Evolutionary conservation across 1,139 yeast species (phyloP).

Genomic region (Kodamaea arcana): DNA sequence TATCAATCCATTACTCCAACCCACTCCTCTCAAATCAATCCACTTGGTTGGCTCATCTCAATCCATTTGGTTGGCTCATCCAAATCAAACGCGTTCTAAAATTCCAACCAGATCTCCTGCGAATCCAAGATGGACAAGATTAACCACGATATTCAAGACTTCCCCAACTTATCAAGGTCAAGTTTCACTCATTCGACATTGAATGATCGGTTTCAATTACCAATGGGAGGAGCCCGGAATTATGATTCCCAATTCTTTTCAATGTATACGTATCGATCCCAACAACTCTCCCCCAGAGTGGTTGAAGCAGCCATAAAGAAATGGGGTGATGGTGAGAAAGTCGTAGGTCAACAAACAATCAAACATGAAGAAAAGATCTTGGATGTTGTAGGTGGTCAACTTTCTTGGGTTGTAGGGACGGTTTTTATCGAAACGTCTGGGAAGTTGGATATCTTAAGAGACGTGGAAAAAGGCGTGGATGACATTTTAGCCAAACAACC

Average conservation of each 20-base stretch:
- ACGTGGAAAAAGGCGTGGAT: conserved; percentile 61
- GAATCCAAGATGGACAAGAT: conserved; percentile 3
- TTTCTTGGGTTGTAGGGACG: conserved; percentile 91
- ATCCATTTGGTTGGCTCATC: no score
- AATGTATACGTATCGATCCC: conserved; percentile 65
- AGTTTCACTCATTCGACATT: neutral
- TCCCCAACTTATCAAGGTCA: neutral
- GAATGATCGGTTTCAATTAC: conserved; percentile 3
- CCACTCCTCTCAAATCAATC: no score
- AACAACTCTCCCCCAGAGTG: conserved; percentile 51
- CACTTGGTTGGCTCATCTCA: no score
- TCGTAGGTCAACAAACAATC: conserved; percentile 32
- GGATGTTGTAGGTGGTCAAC: conserved; percentile 64
- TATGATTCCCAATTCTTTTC: conserved; percentile 72
- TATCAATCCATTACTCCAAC: no score
- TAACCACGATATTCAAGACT: neutral
- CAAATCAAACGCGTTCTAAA: no score
- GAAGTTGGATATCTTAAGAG: conserved; percentile 80
- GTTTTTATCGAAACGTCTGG: conserved; percentile 77
- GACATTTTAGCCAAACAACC: conserved; percentile 44
- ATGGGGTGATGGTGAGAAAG: conserved; percentile 46
- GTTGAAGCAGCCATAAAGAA: conserved; percentile 37
- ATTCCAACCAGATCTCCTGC: no score
- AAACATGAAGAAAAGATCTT: conserved; percentile 59
- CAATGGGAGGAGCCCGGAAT: conserved; percentile 25